Evolutionary conservation across 2,329 filamentous ascomycete genomes (phyloP).

Genomic region (Phyllosticta citribraziliensis): DNA sequence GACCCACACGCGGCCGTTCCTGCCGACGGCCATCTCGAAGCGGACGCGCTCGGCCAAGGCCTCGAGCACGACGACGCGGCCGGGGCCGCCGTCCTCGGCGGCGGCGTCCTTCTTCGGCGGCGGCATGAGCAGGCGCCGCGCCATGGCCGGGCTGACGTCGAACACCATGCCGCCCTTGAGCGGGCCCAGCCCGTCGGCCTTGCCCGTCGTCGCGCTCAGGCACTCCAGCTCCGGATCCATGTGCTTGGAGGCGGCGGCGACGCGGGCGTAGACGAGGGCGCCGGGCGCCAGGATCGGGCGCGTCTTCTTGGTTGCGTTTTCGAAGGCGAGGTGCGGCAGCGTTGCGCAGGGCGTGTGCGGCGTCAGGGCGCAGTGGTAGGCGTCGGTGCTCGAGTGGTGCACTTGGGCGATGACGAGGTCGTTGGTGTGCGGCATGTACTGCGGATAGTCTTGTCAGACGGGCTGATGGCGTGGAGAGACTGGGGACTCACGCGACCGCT

Average conservation of each 20-base stretch:
- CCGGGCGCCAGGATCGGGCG: slow-evolving; percentile 66
- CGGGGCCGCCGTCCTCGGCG: slow-evolving; percentile 26
- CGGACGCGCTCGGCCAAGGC: slow-evolving; percentile 71
- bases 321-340: slow-evolving; percentile 84
- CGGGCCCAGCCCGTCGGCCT: slow-evolving; percentile 77
- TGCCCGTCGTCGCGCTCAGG: slow-evolving; percentile 75
- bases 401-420: slow-evolving; percentile 87
- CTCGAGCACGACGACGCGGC: slow-evolving; percentile 58
- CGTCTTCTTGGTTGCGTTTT: slow-evolving; percentile 85
- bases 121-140: slow-evolving; percentile 59
- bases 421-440: slow-evolving; percentile 71
- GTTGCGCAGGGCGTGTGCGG: slow-evolving; percentile 52
- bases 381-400: slow-evolving; percentile 63
- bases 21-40: slow-evolving; percentile 88
- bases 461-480: slow-evolving; percentile 14
- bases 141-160: slow-evolving; percentile 67
- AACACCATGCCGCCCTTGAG: slow-evolving; percentile 82
- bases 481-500: slow-evolving; percentile 52
- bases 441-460: slow-evolving; percentile 1
- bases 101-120: slow-evolving; percentile 42
- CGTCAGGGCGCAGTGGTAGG: slow-evolving; percentile 70
- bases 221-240: slow-evolving; percentile 64
- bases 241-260: slow-evolving; percentile 56
- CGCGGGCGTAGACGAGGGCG: slow-evolving; percentile 79
- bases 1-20: slow-evolving; percentile 90